Conservation (phyloP, 2,329 filamentous ascomycete species). For the Trichoderma asperellum region DNA sequence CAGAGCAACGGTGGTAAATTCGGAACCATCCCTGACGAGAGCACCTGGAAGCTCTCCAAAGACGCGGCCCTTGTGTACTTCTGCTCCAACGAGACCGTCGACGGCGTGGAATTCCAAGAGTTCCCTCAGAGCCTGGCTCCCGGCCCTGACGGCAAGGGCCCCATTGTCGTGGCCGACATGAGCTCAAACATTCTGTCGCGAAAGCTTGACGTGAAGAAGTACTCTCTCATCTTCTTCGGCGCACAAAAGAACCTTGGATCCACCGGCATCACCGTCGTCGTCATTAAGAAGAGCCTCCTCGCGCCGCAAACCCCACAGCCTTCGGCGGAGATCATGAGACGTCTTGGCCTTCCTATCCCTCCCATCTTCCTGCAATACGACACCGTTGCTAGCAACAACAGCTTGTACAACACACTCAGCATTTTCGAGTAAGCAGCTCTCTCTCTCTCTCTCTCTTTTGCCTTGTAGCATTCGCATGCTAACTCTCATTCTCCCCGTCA, state of each 20-base stretch:
- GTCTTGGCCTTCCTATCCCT: slow-evolving; percentile 74
- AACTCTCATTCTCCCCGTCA: not conserved
- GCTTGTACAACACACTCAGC: slow-evolving; percentile 91
- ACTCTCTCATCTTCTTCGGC: slow-evolving; percentile 84
- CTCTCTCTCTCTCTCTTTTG: not conserved
- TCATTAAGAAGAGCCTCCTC: slow-evolving; percentile 81
- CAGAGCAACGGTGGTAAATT: slow-evolving; percentile 76
- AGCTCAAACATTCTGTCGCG: slow-evolving; percentile 89
- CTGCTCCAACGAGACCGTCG: slow-evolving; percentile 93
- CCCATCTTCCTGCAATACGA: slow-evolving; percentile 83
- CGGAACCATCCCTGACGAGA: slow-evolving; percentile 77
- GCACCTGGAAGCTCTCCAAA: slow-evolving; percentile 73
- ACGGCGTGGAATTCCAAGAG: slow-evolving; percentile 87
- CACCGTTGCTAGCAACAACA: slow-evolving; percentile 88
- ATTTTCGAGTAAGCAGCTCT: slow-evolving; percentile 73
- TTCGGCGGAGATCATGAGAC: slow-evolving; percentile 64
- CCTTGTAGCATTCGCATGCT: slow-evolving; percentile 24
- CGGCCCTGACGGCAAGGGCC: slow-evolving; percentile 62
- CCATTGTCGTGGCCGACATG: slow-evolving; percentile 90
- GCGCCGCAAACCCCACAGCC: slow-evolving; percentile 69
- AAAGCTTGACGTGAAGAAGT: slow-evolving; percentile 76
- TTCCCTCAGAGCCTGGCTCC: slow-evolving; percentile 68
- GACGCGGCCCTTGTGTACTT: slow-evolving; percentile 79
- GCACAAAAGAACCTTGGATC: slow-evolving; percentile 93
- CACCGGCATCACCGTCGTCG: slow-evolving; percentile 82